Evolutionary conservation across 345 rosid genomes (phyloP), one percentile per base, ranked within the genome.

Genomic region (Cochlearia excelsa): DNA sequence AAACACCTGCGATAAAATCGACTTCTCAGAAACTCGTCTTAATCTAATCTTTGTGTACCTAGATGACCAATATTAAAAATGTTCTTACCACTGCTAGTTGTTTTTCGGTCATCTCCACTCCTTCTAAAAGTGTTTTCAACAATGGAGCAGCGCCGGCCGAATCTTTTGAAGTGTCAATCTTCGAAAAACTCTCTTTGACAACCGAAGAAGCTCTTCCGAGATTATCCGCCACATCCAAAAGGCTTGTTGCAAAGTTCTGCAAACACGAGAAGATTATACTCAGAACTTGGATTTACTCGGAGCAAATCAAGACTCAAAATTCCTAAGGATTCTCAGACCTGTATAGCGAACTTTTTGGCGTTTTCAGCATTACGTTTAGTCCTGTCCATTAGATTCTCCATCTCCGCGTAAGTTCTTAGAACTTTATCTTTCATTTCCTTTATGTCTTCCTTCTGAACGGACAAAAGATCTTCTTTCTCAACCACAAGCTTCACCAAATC

Each of bases 51-150:
- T 62, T 55, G 16, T 27, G 11, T 16, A 54, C 40, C 45, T 46
- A 62, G 29, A 26, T 39, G 23, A 16, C 0, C 23, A 38, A 40
- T 33, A 1, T 29, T 4, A 42, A 2, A 3, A 2, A 42, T 2
- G 16, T 26, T 41, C 3, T 68, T 71, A 89, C 99, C 85, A 81
- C 88, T 16, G 49, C 74, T 55, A 93, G 81, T 69, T 89, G 96
- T 72, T 89, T 93, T 75, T 89, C 99, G 7, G 99, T 93, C 99
- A 89, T 93, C 64, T 87, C 96, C 71, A 93, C 99, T 44, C 99
- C 97, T 73, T 85, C 95, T 38, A 90, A 71, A 65, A 93, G 95
- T 3, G 82, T 87, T 70, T 81, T 81, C 33, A 93, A 74, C 29
- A 89, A 80, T 31, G 84, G 84, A 45, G 70, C 79, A 49, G 91